Conservation (phyloP, 2,329 filamentous ascomycete genomes). For the Cercospora citrullina region DNA sequence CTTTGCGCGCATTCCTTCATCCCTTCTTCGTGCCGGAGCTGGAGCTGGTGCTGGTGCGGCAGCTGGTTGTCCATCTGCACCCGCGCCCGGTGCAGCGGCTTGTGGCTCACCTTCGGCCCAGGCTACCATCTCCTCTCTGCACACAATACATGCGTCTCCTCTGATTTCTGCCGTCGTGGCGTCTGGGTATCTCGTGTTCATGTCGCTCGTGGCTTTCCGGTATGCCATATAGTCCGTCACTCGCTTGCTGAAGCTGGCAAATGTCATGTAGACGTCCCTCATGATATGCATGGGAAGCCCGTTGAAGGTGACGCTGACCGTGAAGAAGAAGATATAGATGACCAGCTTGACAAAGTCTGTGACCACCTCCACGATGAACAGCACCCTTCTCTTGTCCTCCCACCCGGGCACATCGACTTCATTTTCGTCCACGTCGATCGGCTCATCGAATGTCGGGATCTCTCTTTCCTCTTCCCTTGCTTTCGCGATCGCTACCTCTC, state of each 20-base stretch:
- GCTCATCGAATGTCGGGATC: slow-evolving; percentile 61
- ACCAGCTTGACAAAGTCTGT: slow-evolving; percentile 85
- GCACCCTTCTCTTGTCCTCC: slow-evolving; percentile 92
- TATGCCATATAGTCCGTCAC: slow-evolving; percentile 88
- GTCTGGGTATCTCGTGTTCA: slow-evolving; percentile 88
- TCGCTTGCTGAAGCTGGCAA: slow-evolving; percentile 85
- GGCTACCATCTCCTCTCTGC: slow-evolving; percentile 88
- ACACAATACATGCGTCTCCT: slow-evolving; percentile 94
- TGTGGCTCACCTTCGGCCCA: slow-evolving; percentile 54
- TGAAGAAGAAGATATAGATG: slow-evolving; percentile 89
- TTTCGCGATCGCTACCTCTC: slow-evolving; percentile 48
- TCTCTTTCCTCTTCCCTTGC: slow-evolving; percentile 36
- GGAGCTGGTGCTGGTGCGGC: slow-evolving; percentile 4
- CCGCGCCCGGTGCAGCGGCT: slow-evolving; percentile 33
- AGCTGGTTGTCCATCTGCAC: slow-evolving; percentile 6
- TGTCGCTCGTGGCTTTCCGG: slow-evolving; percentile 85
- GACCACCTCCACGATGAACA: slow-evolving; percentile 79
- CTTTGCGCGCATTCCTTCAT: slow-evolving; percentile 85
- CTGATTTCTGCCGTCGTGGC: slow-evolving; percentile 82
- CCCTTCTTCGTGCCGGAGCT: slow-evolving; percentile 50
- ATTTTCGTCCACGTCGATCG: slow-evolving; percentile 76
- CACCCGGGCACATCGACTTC: slow-evolving; percentile 94
- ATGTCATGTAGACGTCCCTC: slow-evolving; percentile 90
- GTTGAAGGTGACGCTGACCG: slow-evolving; percentile 89
- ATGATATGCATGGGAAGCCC: slow-evolving; percentile 96